Evolutionary conservation across 495 filamentous ascomycete species (phyloP).

Genomic region (Aspergillus ellipticus): DNA sequence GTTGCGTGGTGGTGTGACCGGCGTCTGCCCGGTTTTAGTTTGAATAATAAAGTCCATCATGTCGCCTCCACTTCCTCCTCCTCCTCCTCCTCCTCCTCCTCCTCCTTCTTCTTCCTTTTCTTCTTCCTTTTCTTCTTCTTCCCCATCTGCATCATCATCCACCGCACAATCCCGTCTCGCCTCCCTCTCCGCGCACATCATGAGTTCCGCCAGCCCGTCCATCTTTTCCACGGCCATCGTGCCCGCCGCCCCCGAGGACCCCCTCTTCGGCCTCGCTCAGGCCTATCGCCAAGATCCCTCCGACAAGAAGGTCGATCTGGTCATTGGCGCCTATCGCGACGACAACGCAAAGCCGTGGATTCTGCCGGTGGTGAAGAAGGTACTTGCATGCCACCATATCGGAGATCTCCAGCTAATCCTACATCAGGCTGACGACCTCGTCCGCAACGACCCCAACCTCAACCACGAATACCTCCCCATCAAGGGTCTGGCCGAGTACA

Average conservation of each 20-base stretch:
- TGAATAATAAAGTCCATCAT: constrained; percentile 17
- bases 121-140: constrained; percentile 19
- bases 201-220: constrained; percentile 47
- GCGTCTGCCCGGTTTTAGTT: background rate
- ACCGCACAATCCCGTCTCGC: constrained; percentile 36
- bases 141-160: constrained; percentile 22
- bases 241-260: constrained; percentile 89
- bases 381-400: constrained; percentile 40
- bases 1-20: constrained; percentile 25
- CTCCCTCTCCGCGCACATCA: constrained; percentile 44
- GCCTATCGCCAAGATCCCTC: constrained; percentile 81
- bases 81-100: constrained; percentile 16
- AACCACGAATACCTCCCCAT: constrained; percentile 99
- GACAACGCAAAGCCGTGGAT: constrained; percentile 98
- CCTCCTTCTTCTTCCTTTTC: constrained; percentile 19
- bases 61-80: constrained; percentile 22
- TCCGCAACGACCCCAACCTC: constrained; percentile 80
- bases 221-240: constrained; percentile 76
- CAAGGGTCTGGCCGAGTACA: constrained; percentile 79
- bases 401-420: constrained; percentile 11
- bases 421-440: constrained; percentile 76
- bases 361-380: constrained; percentile 93
- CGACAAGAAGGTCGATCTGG: constrained; percentile 89
- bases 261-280: constrained; percentile 89
- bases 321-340: constrained; percentile 94